phyloP scores from a whole-genome alignment of 805 yeast species.

The Candida sakaeoensis region DNA sequence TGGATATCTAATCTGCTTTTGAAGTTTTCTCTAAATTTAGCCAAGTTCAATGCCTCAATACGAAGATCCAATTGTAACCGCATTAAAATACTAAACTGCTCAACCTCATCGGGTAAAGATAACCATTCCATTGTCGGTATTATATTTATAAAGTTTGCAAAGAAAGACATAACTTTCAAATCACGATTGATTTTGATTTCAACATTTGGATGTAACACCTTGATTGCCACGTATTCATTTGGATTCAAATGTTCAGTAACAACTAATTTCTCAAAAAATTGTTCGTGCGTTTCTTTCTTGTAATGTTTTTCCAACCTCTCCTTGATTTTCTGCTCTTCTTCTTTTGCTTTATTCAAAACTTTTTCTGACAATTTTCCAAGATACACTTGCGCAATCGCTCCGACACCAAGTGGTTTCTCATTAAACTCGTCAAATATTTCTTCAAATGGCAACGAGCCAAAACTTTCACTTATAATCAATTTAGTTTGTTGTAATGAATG shows the following conservation, averaged over 20 bases:
- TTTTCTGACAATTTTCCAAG: constrained; percentile 57
- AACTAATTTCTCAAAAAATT: constrained; percentile 29
- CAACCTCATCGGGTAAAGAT: constrained; percentile 90
- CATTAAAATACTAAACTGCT: constrained; percentile 83
- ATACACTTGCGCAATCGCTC: constrained; percentile 97
- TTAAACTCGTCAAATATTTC: constrained; percentile 79
- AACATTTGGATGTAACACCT: constrained; percentile 88
- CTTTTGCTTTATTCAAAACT: constrained; percentile 36
- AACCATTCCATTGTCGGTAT: constrained; percentile 98
- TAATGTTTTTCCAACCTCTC: constrained; percentile 3
- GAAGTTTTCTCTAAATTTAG: constrained; percentile 70
- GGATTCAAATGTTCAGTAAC: constrained; percentile 36
- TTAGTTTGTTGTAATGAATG: constrained; percentile 67
- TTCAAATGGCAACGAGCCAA: constrained; percentile 53
- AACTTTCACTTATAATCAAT: constrained; percentile 53
- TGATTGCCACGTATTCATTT: constrained; percentile 73
- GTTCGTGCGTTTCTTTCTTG: constrained; percentile 12
- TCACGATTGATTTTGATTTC: constrained; percentile 72
- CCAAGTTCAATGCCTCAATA: constrained; percentile 81
- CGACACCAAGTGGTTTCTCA: constrained; percentile 85
- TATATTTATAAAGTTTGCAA: constrained; percentile 65
- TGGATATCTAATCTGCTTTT: constrained; percentile 53
- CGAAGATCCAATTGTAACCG: constrained; percentile 82
- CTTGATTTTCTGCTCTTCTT: constrained; percentile 19
- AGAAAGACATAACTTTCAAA: constrained; percentile 73